A percentile compares a stretch with the other conserved stretches of the same genome.
phyloP scores from a whole-genome alignment of 345 rosid genomes.

The Salix caprea region DNA sequence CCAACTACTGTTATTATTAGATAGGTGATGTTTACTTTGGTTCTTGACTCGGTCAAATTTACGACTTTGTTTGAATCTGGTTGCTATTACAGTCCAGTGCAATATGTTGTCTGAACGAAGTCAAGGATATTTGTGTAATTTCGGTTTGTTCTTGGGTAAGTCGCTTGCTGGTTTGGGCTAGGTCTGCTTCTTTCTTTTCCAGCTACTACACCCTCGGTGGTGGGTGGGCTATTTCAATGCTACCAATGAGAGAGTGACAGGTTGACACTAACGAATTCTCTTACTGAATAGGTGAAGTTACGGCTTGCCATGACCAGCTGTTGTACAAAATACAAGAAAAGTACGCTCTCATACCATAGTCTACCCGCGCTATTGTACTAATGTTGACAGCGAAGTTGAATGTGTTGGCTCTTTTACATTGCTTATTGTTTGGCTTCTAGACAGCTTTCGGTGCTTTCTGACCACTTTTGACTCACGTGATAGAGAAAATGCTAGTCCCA shows the following conservation, averaged over 20 bases:
- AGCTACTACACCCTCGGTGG: background rate
- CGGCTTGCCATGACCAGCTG: no score
- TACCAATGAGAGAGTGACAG: background rate
- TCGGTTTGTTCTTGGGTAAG: background rate
- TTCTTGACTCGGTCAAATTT: background rate
- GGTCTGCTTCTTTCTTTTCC: background rate
- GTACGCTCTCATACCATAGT: no score
- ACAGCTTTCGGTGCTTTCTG: no score
- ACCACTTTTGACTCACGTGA: no score
- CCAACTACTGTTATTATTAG: background rate
- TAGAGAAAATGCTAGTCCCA: no score
- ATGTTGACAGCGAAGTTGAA: no score
- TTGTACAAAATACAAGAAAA: no score
- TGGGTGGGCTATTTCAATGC: background rate
- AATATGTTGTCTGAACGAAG: background rate
- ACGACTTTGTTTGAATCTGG: background rate
- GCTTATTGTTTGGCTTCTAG: no score
- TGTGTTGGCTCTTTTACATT: no score
- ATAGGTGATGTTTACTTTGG: background rate
- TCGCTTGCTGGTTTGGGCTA: background rate
- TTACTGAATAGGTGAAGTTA: no score
- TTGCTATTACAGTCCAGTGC: background rate
- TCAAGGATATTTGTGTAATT: background rate
- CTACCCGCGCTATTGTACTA: no score
- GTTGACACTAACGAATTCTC: background rate